These are phyloP conservation scores for Heterobasidion occidentale DNA, from an alignment of 1,284 basidiomycete species.

Conservation along the genomic window DNA sequence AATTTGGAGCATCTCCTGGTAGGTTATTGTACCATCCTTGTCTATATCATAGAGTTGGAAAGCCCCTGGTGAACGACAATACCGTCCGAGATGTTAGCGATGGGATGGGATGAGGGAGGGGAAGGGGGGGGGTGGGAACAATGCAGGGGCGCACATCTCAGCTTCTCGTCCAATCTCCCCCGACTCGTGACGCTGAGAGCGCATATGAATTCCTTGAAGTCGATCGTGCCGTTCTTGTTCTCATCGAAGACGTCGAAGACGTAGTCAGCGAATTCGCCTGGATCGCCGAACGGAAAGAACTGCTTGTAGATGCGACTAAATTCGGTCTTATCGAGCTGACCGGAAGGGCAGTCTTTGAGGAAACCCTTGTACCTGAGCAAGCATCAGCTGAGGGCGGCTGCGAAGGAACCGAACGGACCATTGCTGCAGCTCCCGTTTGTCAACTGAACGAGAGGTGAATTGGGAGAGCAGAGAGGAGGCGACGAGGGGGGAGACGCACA, in stretches of 20 bases:
- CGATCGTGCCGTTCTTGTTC: conserved; percentile 93
- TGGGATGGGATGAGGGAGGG: conserved; percentile 9
- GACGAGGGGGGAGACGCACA: conserved; percentile 50
- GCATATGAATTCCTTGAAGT: conserved; percentile 99
- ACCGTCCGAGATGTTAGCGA: conserved; percentile 9
- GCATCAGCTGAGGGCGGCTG: conserved; percentile 5
- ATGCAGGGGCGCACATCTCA: conserved; percentile 73
- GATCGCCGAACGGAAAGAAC: conserved; percentile 99
- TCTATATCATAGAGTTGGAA: conserved; percentile 99
- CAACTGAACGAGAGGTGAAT: conserved; percentile 54
- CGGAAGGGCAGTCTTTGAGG: conserved; percentile 97
- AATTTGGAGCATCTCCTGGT: conserved; percentile 98
- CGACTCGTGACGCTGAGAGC: conserved; percentile 93
- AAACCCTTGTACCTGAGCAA: conserved; percentile 92
- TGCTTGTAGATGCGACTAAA: conserved; percentile 99
- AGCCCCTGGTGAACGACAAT: conserved; percentile 63
- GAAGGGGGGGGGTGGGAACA: conserved; percentile 6
- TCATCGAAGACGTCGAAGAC: conserved; percentile 98
- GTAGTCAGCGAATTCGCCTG: conserved; percentile 94
- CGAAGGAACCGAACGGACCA: conserved; percentile 47
- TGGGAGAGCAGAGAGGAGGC: conserved; percentile 11
- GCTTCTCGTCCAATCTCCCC: conserved; percentile 94
- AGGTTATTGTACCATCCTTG: conserved; percentile 93
- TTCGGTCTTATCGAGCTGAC: conserved; percentile 92
- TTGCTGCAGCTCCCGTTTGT: conserved; percentile 99